Evolutionary conservation across 164 flowering plant genomes (phyloP), one percentile per base, ranked within the genome.

Genomic region (Litsea cubeba): DNA sequence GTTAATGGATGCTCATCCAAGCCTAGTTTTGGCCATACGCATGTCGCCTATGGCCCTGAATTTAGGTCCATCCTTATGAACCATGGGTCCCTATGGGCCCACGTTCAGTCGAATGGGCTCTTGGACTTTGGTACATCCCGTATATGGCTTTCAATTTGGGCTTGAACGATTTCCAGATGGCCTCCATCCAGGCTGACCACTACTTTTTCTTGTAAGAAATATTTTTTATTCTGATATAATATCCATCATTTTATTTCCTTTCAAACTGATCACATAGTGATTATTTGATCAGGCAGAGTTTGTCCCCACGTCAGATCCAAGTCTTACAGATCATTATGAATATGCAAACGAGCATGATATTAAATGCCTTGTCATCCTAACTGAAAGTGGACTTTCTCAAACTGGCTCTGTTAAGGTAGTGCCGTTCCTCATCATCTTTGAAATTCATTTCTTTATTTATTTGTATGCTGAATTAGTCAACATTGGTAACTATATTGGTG

Each of bases 291-390:
- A 93, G 99, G 98, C 99, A 64, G 93, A 94, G 74, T 85, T 91
- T 83, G 97, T 95, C 26, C 95, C 94, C 3, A 46, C 79, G 58
- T 79, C 85, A 28, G 99, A 95, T 82, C 99, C 99, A 80, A 93
- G 97, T 82, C 91, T 92, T 23, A 93, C 96, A 18, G 97, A 95
- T 77, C 98, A 95, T 80, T 93, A 95, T 77, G 99, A 95, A 85
- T 95, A 91, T 86, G 99, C 98, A 74, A 92, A 81, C 74, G 99
- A 93, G 74, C 94, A 93, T 83, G 99, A 92, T 62, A 91, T 92
- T 67, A 92, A 90, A 77, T 90, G 96, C 74, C 94, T 95, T 40
- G 83, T 93, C 77, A 92, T 93, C 77, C 78, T 93, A 57, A 89
- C 92, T 58, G 98, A 93, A 77, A 76, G 88, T 35, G 87, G 93